Evolutionary conservation across 2,329 filamentous ascomycete species (phyloP).

Genomic region (Ascochyta clinopodiicola): DNA sequence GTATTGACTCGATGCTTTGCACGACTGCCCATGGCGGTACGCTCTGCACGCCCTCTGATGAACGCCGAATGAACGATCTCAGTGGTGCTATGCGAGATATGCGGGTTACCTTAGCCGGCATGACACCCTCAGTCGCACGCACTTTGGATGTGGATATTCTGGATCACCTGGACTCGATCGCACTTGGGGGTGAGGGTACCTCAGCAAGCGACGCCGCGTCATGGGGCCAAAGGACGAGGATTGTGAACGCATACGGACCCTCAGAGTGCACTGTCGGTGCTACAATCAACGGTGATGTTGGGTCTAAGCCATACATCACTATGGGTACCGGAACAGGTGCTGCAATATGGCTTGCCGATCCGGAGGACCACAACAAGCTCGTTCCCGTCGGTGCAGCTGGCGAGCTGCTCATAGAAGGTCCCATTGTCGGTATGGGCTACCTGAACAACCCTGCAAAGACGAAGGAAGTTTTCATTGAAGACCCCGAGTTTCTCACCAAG

Average conservation of each 20-base stretch:
- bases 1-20: conserved; percentile 46
- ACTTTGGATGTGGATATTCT: conserved; percentile 46
- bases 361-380: conserved; percentile 46
- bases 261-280: conserved; percentile 47
- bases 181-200: conserved; percentile 49
- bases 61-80: conserved; percentile 57
- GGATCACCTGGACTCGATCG: conserved; percentile 53
- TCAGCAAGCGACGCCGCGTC: conserved; percentile 41
- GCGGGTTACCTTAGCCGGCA: conserved; percentile 42
- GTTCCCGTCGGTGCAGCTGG: conserved; percentile 50
- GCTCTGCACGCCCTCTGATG: conserved; percentile 51
- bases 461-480: conserved; percentile 53
- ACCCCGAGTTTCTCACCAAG: conserved; percentile 65
- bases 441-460: conserved; percentile 47
- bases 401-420: conserved; percentile 67
- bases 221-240: conserved; percentile 54
- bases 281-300: conserved; percentile 41
- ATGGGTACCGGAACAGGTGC: conserved; percentile 48
- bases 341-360: conserved; percentile 52
- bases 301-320: conserved; percentile 40
- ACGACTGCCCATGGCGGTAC: conserved; percentile 44
- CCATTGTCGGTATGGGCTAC: conserved; percentile 53
- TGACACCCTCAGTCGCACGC: conserved; percentile 49
- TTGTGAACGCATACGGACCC: conserved; percentile 47
- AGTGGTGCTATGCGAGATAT: conserved; percentile 49